phyloP scores from a whole-genome alignment of 495 filamentous ascomycete genomes.

The Neurospora sp. region DNA sequence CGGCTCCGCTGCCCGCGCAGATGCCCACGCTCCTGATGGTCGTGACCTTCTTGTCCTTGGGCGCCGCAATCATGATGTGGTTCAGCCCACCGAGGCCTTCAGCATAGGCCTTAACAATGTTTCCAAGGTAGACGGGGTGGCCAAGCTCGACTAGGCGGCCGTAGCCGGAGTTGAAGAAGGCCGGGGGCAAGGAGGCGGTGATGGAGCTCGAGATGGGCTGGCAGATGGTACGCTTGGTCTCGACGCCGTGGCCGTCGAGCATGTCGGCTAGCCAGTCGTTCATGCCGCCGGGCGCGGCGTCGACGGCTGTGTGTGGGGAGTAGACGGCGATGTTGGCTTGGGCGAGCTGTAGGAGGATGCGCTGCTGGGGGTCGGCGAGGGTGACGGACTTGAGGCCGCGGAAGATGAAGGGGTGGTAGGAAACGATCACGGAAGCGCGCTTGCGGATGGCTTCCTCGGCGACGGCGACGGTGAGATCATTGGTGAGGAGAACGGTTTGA shows the following conservation, averaged over 20 bases:
- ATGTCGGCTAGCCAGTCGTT: slow-evolving; percentile 95
- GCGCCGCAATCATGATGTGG: slow-evolving; percentile 33
- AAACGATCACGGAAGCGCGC: slow-evolving; percentile 66
- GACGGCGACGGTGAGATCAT: slow-evolving; percentile 84
- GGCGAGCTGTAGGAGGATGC: slow-evolving; percentile 70
- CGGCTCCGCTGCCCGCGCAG: slow-evolving; percentile 76
- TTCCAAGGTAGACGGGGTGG: slow-evolving; percentile 45
- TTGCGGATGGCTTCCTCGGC: slow-evolving; percentile 79
- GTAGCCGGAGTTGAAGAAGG: slow-evolving; percentile 63
- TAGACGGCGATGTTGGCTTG: slow-evolving; percentile 90
- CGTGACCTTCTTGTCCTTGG: slow-evolving; percentile 11
- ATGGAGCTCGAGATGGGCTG: slow-evolving; percentile 26
- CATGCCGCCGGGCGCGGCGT: slow-evolving; percentile 76
- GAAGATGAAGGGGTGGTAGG: slow-evolving; percentile 97
- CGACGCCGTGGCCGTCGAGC: slow-evolving; percentile 29
- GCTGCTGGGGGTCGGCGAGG: slow-evolving; percentile 74
- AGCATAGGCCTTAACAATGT: slow-evolving; percentile 46
- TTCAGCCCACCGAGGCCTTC: slow-evolving; percentile 24
- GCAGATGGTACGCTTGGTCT: slow-evolving; percentile 23
- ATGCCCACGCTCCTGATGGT: slow-evolving; percentile 39
- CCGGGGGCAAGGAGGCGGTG: slow-evolving; percentile 24
- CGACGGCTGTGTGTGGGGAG: slow-evolving; percentile 87
- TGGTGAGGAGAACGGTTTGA: slow-evolving; percentile 61
- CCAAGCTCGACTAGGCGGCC: slow-evolving; percentile 62
- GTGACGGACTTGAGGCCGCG: slow-evolving; percentile 79